Evolutionary conservation across 345 rosid genomes (phyloP), one percentile per base, ranked within the genome.

Genomic region (Acer yangbiense): DNA sequence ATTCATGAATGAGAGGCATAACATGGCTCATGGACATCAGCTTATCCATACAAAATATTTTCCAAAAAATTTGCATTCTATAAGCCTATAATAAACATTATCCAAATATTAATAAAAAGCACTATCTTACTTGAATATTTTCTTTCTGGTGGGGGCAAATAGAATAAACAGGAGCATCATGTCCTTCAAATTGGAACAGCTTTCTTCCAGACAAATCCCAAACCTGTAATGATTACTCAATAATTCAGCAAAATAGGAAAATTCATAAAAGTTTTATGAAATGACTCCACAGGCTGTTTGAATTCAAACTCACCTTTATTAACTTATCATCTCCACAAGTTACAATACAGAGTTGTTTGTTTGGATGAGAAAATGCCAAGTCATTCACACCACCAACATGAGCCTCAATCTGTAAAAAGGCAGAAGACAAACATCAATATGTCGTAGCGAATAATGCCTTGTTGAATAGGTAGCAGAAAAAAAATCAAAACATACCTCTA

Each of bases 311-410:
- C 61, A 79, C 85, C 87, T 74, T 85, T 44, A 85, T 85, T 3
- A 11, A 65, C 72, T 48, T 85, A 57, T 85, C 87, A 52, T 85
- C 87, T 60, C 87, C 87, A 41, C 78, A 82, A 41, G 87, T 82
- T 18, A 85, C 81, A 21, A 85, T 48, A 74, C 81, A 82, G 20
- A 82, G 78, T 32, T 75, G 78, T 58, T 82, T 77, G 68, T 76
- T 82, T 35, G 78, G 82, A 77, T 82, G 50, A 20, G 84, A 74
- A 68, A 85, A 85, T 20, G 87, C 82, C 43, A 85, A 65, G 65
- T 85, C 87, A 77, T 82, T 82, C 52, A 82, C 82, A 65, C 87
- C 74, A 64, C 85, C 87, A 25, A 44, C 70, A 82, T 85, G 87
- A 73, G 83, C 85, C 10, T 85, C 85, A 58, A 85, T 74, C 83